These are phyloP conservation scores for Monosporascus sp. DNA, from an alignment of 2,329 filamentous ascomycete genomes.

Conservation along the genomic window DNA sequence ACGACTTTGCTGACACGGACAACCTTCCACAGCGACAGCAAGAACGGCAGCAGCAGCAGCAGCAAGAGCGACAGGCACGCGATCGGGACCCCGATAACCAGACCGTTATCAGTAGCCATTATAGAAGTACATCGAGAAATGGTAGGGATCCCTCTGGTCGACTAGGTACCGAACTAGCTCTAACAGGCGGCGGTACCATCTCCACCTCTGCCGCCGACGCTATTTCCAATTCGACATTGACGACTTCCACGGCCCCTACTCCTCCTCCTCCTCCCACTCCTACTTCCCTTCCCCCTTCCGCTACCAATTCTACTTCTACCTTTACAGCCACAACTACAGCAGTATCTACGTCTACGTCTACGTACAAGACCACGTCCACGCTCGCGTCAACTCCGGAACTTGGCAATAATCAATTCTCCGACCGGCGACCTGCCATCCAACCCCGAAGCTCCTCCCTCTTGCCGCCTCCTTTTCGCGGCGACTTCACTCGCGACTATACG, in stretches of 20 bases:
- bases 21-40: not conserved
- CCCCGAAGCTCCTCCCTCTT: conserved; percentile 8
- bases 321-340: not conserved
- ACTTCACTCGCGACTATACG: not conserved
- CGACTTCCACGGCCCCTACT: not conserved
- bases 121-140: not conserved
- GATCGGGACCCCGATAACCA: not conserved
- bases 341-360: not conserved
- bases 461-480: conserved; percentile 1
- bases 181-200: not conserved
- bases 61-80: not conserved
- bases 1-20: conserved; percentile 1
- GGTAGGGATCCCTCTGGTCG: not conserved
- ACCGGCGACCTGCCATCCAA: conserved; percentile 2
- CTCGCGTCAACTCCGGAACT: too few relatives aligned
- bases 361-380: conserved; percentile 1
- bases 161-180: not conserved
- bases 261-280: not conserved
- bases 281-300: not conserved
- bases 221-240: not conserved
- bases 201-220: not conserved
- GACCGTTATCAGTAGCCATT: too few relatives aligned
- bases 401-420: too few relatives aligned
- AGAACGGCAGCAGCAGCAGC: conserved; percentile 1
- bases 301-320: not conserved